Base-by-base conservation (phyloP, 345 rosid genomes). In the Hirschfeldia incana region DNA sequence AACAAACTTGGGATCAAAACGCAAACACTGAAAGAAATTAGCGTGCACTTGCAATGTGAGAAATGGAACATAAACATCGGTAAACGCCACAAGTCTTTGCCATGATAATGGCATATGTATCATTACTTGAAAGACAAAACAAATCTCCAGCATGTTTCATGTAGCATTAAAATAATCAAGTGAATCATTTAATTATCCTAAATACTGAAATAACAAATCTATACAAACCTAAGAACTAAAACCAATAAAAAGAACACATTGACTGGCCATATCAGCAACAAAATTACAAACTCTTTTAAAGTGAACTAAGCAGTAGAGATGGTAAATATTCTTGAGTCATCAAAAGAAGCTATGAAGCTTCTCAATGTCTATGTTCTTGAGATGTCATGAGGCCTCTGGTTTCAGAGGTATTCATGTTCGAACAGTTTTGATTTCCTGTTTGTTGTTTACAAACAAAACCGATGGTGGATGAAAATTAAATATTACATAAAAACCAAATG, bases 1-100 rank as follows among this genome's bases (percentile, higher is more conserved):
- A 78, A 91, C 86, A 68, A 59, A 83, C 83, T 91, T 91, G 32
- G 90, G 91, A 81, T 90, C 89, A 86, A 91, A 89, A 65, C 82
- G 88, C 78, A 91, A 72, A 88, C 89, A 85, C 62, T 86, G 94
- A 60, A 95, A 82, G 86, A 92, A 95, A 81, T 73, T 21, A 1
- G 21, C 21, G n/a, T n/a, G n/a, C n/a, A 83, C 90, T 94, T 89
- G 93, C 74, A 86, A 83, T 78, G 26, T 64, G 53, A 46, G n/a
- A 67, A 29, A 8, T 32, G 11, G 34, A 26, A 60, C 42, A 26
- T 32, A 67, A 9, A 37, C 36, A 63, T 53, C 33, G 63, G 76
- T 37, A 28, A 46, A 60, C 10, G 30, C 42, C 60, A 10, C 30
- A 67, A 60, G 58, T 4, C 10, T 33, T 78, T 65, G 17, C 53